These are phyloP conservation scores for Pythium scleroteichum DNA, from an alignment of 352 stramenopile species.

Conservation along the genomic window DNA sequence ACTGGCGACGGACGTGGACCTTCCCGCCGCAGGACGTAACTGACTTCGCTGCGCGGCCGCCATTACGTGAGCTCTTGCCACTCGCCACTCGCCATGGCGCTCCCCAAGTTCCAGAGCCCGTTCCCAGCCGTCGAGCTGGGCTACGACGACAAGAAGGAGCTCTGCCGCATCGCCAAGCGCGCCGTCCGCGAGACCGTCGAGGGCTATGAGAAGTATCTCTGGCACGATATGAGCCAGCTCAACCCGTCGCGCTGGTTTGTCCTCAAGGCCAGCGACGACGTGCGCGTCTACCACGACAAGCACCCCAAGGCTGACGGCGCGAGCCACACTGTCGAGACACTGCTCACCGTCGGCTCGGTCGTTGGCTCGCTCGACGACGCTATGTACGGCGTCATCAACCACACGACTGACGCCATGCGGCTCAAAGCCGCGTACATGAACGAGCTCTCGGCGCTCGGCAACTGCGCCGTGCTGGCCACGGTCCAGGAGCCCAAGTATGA, in stretches of 20 bases:
- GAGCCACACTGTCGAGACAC: constrained; percentile 9
- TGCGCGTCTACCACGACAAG: constrained; percentile 28
- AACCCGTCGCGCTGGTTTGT: constrained; percentile 14
- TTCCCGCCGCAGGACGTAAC: no score
- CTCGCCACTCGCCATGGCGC: constrained; percentile 11
- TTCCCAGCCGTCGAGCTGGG: constrained; percentile 23
- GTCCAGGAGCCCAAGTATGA: constrained; percentile 42
- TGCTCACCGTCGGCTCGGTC: constrained; percentile 26
- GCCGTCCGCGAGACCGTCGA: constrained; percentile 12
- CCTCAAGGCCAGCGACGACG: constrained; percentile 24
- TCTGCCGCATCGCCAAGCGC: constrained; percentile 27
- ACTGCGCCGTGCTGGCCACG: constrained; percentile 46
- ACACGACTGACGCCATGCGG: constrained; percentile 27
- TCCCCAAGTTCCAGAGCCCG: constrained; percentile 25
- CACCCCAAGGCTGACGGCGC: neutral
- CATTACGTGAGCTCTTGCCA: constrained; percentile 8
- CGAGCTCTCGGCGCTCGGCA: constrained; percentile 32
- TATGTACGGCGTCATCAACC: constrained; percentile 25
- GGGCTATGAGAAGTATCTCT: constrained; percentile 20
- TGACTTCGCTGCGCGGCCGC: neutral
- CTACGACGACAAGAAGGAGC: constrained; percentile 29
- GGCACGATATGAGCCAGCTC: constrained; percentile 12
- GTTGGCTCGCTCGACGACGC: constrained; percentile 27
- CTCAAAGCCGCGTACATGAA: constrained; percentile 33
- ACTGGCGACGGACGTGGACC: neutral